Conservation (phyloP, 495 filamentous ascomycete genomes). For the Hapsidospora chrysogenum region DNA sequence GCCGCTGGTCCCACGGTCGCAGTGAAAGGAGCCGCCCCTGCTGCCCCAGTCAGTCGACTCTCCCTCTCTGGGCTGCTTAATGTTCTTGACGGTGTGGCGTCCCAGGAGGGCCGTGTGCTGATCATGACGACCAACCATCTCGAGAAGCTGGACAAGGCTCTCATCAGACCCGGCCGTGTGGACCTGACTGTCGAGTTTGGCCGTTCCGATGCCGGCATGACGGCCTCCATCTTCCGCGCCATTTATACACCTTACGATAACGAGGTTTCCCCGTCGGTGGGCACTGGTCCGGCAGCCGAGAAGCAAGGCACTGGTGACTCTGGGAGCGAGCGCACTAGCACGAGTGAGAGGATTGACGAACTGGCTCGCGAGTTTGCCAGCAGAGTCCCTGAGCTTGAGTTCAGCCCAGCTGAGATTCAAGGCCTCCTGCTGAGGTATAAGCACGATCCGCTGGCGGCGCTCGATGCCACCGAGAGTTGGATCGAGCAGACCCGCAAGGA, state of each 20-base stretch:
- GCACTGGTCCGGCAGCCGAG: slow-evolving; percentile 1
- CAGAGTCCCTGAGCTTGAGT: slow-evolving; percentile 42
- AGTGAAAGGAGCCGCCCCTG: no score
- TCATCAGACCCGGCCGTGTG: slow-evolving; percentile 62
- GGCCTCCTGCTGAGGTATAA: slow-evolving; percentile 58
- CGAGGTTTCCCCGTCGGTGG: slow-evolving; percentile 13
- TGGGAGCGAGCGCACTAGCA: slow-evolving; percentile 12
- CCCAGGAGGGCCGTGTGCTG: slow-evolving; percentile 57
- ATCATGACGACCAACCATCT: slow-evolving; percentile 79
- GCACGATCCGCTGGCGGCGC: slow-evolving; percentile 39
- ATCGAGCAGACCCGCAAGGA: slow-evolving; percentile 38
- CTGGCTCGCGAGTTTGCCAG: slow-evolving; percentile 40
- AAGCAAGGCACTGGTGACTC: neutral
- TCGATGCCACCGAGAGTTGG: slow-evolving; percentile 39
- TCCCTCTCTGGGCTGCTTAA: slow-evolving; percentile 65
- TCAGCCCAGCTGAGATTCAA: slow-evolving; percentile 65
- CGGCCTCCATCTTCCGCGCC: slow-evolving; percentile 25
- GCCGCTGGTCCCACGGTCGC: neutral
- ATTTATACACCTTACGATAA: slow-evolving; percentile 29
- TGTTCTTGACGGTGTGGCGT: slow-evolving; percentile 66
- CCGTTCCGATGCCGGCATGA: slow-evolving; percentile 29
- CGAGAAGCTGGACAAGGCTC: slow-evolving; percentile 57
- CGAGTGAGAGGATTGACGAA: slow-evolving; percentile 13
- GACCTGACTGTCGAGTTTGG: slow-evolving; percentile 58
- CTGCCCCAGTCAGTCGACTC: slow-evolving; percentile 18